Percentiles rank a stretch among this genome's conserved stretches.
phyloP scores from a whole-genome alignment of 108 stramenopile species.

The Aurantiochytrium sp. region DNA sequence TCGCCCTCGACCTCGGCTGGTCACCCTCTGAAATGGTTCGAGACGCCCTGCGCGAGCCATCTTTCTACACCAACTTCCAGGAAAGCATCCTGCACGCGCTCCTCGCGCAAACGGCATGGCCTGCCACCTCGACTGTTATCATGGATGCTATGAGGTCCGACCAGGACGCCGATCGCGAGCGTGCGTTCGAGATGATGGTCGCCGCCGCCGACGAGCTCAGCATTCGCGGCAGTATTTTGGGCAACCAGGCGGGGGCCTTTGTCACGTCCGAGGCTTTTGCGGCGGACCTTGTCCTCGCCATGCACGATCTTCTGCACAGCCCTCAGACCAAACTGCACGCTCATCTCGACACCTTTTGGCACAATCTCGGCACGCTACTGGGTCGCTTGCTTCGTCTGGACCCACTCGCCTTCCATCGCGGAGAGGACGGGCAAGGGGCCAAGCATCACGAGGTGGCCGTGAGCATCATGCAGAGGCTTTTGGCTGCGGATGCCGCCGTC shows the following conservation, averaged over 20 bases:
- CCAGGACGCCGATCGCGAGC: background rate
- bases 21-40: background rate
- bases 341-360: background rate
- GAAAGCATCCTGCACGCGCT: background rate
- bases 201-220: background rate
- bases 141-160: background rate
- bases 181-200: background rate
- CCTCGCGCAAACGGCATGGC: background rate
- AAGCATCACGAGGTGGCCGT: background rate
- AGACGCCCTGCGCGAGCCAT: background rate
- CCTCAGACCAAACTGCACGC: background rate
- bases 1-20: background rate
- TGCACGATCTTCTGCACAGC: background rate
- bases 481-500: background rate
- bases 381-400: background rate
- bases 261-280: background rate
- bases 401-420: background rate
- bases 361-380: background rate
- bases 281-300: background rate
- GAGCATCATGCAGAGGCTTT: background rate
- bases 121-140: background rate
- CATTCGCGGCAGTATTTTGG: background rate
- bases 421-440: background rate
- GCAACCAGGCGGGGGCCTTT: background rate
- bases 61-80: background rate